Evolutionary conservation across 768 basidiomycete species (phyloP).

Genomic region (Chiua virens): DNA sequence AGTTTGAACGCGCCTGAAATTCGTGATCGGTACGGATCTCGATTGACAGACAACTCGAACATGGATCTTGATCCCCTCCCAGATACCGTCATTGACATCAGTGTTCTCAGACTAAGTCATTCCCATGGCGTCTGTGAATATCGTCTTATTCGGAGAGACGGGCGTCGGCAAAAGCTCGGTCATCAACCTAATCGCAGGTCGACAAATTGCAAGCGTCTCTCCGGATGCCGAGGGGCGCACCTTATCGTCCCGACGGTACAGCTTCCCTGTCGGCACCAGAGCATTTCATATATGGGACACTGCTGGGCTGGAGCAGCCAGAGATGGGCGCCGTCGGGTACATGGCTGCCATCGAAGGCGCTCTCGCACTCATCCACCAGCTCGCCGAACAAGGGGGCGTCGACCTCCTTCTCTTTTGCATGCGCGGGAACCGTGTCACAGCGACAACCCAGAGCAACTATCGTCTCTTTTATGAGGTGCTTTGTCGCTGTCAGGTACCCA

Average conservation of each 20-base stretch:
- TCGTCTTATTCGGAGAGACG: constrained; percentile 45
- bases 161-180: constrained; percentile 34
- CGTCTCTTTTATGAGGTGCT: constrained; percentile 39
- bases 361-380: constrained; percentile 32
- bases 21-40: constrained; percentile 8
- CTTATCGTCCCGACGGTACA: constrained; percentile 27
- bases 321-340: constrained; percentile 19
- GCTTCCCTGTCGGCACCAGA: constrained; percentile 14
- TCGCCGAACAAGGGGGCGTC: constrained; percentile 33
- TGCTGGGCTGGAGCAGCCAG: constrained; percentile 30
- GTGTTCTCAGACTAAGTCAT: neutral
- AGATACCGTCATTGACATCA: no score
- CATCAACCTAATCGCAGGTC: constrained; percentile 31
- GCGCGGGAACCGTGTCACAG: constrained; percentile 37
- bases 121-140: constrained; percentile 28
- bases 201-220: constrained; percentile 17
- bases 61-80: neutral
- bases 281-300: constrained; percentile 32
- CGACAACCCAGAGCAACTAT: constrained; percentile 37
- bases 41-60: neutral
- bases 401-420: constrained; percentile 43
- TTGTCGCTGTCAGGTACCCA: constrained; percentile 32
- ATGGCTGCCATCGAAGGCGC: constrained; percentile 28
- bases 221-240: constrained; percentile 34
- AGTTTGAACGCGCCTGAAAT: neutral